Conservation (phyloP, 768 basidiomycete genomes). For the Tremella yokohamensis region DNA sequence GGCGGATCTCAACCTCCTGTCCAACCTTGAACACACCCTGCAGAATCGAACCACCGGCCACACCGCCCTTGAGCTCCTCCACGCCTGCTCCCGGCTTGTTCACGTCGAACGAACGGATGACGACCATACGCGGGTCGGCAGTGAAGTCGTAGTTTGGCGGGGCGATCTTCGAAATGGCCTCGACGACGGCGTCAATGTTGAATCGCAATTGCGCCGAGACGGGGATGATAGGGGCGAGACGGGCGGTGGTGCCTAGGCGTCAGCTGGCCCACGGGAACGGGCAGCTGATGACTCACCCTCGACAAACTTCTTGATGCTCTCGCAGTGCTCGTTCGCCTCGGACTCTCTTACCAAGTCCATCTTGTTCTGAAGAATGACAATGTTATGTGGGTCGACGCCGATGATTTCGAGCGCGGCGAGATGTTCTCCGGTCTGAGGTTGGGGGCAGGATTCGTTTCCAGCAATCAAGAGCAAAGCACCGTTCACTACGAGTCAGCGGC, state of each 20-base stretch:
- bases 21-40: conserved; percentile 84
- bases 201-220: conserved; percentile 98
- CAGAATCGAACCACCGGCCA: conserved; percentile 94
- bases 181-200: conserved; percentile 98
- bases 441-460: conserved; percentile 97
- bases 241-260: conserved; percentile 81
- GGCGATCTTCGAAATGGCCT: conserved; percentile 95
- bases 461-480: conserved; percentile 92
- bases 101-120: conserved; percentile 98
- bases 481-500: conserved; percentile 61
- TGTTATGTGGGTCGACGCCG: conserved; percentile 79
- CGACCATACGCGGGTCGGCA: conserved; percentile 86
- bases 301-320: conserved; percentile 91
- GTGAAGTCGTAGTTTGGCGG: conserved; percentile 91
- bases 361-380: conserved; percentile 98
- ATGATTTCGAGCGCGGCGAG: conserved; percentile 98
- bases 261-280: background rate
- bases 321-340: conserved; percentile 91
- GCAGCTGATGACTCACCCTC: conserved; percentile 62
- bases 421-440: conserved; percentile 98
- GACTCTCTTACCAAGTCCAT: conserved; percentile 95
- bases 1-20: conserved; percentile 92
- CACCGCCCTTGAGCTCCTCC: conserved; percentile 94
- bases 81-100: conserved; percentile 98
- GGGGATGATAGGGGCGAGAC: conserved; percentile 94